These are phyloP conservation scores for Carex pumila DNA, from an alignment of 176 grass and related monocot genomes.

Conservation along the genomic window DNA sequence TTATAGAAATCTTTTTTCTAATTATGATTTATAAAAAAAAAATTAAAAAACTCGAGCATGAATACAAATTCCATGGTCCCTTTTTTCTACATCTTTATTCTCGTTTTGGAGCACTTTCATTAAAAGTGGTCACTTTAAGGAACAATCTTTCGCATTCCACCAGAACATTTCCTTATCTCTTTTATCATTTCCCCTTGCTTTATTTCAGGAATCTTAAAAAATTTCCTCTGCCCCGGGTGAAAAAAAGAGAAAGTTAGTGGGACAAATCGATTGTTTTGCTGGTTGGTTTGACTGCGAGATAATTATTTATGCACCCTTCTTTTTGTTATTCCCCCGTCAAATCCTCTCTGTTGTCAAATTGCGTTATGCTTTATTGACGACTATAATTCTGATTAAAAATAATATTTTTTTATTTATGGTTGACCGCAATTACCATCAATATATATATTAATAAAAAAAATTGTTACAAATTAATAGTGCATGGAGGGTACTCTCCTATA, in stretches of 20 bases:
- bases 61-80: background rate
- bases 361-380: background rate
- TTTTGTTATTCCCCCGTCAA: background rate
- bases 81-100: background rate
- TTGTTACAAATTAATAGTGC: no score
- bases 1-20: no score
- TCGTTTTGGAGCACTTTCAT: conserved; percentile 1
- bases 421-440: no score
- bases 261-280: conserved; percentile 19
- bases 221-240: background rate
- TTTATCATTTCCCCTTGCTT: conserved; percentile 15
- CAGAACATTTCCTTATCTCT: conserved; percentile 4
- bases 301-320: background rate
- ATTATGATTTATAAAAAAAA: no score
- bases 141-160: conserved; percentile 19
- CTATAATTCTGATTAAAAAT: background rate
- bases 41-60: background rate
- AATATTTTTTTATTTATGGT: background rate
- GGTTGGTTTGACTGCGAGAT: background rate
- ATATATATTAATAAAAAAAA: no score
- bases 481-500: no score
- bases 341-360: background rate
- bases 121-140: conserved; percentile 13
- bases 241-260: background rate
- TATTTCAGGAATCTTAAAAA: conserved; percentile 24